Evolutionary conservation across 176 grass and related monocot species (phyloP).

Genomic region (Zoysia japonica): DNA sequence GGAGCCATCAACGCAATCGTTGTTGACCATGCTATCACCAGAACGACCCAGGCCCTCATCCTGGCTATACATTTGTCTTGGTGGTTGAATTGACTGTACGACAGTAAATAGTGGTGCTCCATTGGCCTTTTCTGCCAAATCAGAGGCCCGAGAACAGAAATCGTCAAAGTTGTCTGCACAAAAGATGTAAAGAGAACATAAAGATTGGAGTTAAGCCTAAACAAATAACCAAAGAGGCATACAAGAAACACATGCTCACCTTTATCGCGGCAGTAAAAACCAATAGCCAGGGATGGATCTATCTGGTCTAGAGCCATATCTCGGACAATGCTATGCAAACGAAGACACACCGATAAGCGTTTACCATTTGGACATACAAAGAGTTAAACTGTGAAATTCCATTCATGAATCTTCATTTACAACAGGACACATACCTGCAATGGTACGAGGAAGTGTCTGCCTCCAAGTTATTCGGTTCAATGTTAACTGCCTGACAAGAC

Average conservation of each 20-base stretch:
- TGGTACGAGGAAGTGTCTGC: constrained; percentile 87
- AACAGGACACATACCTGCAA: constrained; percentile 69
- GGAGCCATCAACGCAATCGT: constrained; percentile 51
- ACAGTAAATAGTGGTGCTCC: constrained; percentile 91
- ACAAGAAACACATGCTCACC: constrained; percentile 37
- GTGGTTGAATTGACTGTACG: constrained; percentile 46
- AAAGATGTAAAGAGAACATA: constrained; percentile 5
- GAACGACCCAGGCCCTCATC: constrained; percentile 42
- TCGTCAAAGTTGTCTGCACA: constrained; percentile 78
- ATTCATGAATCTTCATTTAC: constrained; percentile 27
- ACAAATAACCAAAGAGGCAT: background rate
- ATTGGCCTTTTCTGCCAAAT: constrained; percentile 67
- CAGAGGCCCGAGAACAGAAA: constrained; percentile 78
- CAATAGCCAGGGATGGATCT: constrained; percentile 94
- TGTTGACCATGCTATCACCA: constrained; percentile 29
- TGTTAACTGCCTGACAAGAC: constrained; percentile 60
- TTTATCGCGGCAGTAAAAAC: constrained; percentile 88
- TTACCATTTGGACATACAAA: constrained; percentile 8
- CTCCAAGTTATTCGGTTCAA: constrained; percentile 66
- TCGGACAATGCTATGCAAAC: constrained; percentile 54
- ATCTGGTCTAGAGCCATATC: constrained; percentile 83
- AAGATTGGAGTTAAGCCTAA: background rate
- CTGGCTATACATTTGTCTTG: constrained; percentile 42
- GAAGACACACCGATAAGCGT: background rate
- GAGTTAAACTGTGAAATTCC: background rate